Percentiles rank a stretch among this genome's conserved stretches.
Evolutionary conservation across 805 yeast species (phyloP).

Genomic region (Wickerhamiella brachini): DNA sequence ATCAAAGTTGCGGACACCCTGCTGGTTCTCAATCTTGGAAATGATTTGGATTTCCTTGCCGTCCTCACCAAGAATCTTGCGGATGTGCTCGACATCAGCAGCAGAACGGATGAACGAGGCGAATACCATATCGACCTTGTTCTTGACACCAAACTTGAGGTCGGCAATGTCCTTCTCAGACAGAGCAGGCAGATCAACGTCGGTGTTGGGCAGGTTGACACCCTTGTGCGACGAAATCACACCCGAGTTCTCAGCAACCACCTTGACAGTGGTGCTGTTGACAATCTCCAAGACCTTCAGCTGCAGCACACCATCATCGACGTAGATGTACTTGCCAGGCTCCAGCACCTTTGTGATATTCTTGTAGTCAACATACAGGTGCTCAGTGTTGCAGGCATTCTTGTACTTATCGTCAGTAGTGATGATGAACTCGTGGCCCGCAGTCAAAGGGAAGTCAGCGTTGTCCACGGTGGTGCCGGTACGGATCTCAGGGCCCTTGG

Average conservation of each 20-base stretch:
- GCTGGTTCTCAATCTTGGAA: constrained; percentile 97
- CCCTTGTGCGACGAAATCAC: constrained; percentile 96
- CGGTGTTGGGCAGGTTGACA: constrained; percentile 97
- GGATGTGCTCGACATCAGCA: constrained; percentile 76
- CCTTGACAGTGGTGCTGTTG: constrained; percentile 72
- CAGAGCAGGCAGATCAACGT: constrained; percentile 95
- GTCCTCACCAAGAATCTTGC: constrained; percentile 91
- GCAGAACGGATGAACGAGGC: constrained; percentile 97
- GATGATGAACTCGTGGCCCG: constrained; percentile 84
- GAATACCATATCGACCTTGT: constrained; percentile 94
- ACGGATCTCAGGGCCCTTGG: constrained; percentile 99
- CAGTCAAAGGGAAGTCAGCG: constrained; percentile 66
- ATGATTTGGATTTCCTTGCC: constrained; percentile 95
- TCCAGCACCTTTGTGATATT: constrained; percentile 91
- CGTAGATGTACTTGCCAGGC: constrained; percentile 78
- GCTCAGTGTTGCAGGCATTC: constrained; percentile 55
- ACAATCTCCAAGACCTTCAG: constrained; percentile 79
- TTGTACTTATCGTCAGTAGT: constrained; percentile 77
- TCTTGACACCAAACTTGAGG: constrained; percentile 89
- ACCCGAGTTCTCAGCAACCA: constrained; percentile 85
- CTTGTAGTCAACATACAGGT: constrained; percentile 86
- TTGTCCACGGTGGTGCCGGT: constrained; percentile 85
- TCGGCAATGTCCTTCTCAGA: constrained; percentile 94
- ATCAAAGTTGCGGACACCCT: constrained; percentile 99
- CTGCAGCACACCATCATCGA: constrained; percentile 95